A percentile compares a stretch with the other conserved stretches of the same genome.
Conservation (phyloP, 805 yeast species). For the Yarrowia bubula region DNA sequence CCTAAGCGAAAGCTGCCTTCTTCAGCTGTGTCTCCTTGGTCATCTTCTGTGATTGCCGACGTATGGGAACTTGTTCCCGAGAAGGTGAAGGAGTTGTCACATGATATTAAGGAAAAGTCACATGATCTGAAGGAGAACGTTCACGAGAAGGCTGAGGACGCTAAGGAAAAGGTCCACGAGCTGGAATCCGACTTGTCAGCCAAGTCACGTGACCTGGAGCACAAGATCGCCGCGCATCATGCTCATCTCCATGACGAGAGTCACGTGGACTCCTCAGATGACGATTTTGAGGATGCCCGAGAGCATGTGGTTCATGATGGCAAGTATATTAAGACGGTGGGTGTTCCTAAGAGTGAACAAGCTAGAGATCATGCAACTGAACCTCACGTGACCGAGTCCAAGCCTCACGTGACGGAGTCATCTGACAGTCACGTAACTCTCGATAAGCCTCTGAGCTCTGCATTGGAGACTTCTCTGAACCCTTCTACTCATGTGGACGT, state of each 20-base stretch:
- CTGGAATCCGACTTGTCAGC: neutral
- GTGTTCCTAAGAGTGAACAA: neutral
- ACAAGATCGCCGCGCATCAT: neutral
- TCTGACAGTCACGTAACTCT: neutral
- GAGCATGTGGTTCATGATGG: neutral
- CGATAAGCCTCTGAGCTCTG: neutral
- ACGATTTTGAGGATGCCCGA: conserved; percentile 1
- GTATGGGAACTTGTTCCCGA: conserved; percentile 10
- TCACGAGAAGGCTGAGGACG: neutral
- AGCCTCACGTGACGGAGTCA: neutral
- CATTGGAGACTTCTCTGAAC: neutral
- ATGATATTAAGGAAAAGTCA: neutral
- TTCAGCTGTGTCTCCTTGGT: conserved; percentile 18
- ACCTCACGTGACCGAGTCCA: neutral
- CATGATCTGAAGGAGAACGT: neutral
- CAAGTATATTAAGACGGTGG: neutral
- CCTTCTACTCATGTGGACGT: neutral
- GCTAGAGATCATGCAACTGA: neutral
- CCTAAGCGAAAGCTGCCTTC: conserved; percentile 17
- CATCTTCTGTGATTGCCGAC: neutral
- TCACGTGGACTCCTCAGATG: neutral
- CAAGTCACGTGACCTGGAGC: neutral
- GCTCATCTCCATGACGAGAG: neutral
- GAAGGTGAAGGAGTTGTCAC: neutral
- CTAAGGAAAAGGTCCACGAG: neutral